Percentiles rank a stretch among this genome's conserved stretches.
Evolutionary conservation across 2,329 filamentous ascomycete species (phyloP).

Genomic region (Aspergillus sp.): DNA sequence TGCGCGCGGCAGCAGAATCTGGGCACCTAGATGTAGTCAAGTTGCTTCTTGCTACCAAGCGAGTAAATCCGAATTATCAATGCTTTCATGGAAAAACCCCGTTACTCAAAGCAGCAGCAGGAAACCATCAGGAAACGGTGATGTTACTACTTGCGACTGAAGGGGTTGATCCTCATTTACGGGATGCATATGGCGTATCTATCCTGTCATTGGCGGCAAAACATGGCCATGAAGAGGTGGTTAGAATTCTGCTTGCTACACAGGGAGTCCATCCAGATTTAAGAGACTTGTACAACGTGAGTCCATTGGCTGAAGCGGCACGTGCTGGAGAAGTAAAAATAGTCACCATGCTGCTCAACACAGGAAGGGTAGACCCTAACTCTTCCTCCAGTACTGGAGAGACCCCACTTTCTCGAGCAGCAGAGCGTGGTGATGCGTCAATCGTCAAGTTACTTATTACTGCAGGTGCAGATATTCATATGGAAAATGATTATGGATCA

Average conservation of each 20-base stretch:
- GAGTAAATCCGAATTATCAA: background rate
- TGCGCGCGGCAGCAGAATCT: background rate
- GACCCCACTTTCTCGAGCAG: background rate
- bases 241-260: background rate
- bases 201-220: background rate
- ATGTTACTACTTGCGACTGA: background rate
- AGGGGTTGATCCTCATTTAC: background rate
- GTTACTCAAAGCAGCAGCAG: background rate
- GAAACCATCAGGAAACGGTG: background rate
- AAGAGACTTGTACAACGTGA: background rate
- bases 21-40: background rate
- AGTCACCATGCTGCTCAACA: background rate
- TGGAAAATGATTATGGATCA: no score
- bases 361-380: background rate
- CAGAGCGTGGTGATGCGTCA: background rate
- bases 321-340: background rate
- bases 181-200: background rate
- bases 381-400: background rate
- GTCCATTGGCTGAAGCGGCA: background rate
- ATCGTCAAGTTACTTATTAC: background rate
- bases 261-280: background rate
- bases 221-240: background rate
- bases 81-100: no score
- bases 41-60: background rate
- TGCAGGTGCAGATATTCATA: no score